Evolutionary conservation across 352 stramenopile genomes (phyloP), one percentile per base, ranked within the genome.

Genomic region (Thalassiosira livingstoniorum): DNA sequence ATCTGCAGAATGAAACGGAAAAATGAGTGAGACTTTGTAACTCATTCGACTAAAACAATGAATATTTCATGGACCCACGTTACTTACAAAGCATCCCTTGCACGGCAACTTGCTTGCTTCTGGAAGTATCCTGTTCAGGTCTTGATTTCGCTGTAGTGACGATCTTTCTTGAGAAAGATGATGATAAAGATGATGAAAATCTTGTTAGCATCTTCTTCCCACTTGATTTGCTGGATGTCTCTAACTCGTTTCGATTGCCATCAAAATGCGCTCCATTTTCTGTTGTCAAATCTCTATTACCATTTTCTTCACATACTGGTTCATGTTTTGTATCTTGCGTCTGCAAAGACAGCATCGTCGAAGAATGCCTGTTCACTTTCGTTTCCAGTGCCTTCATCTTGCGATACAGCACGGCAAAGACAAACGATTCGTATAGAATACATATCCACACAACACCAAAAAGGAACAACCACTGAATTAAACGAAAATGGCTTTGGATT

Each of bases 391-490:
- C 47, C 47, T 23, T 7, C 47, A 58, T 58, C 47, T 58, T 58
- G 11, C 47, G 11, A 27, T 58, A 27, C 11, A 58, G 47, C 47
- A 58, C 10, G 21, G 47, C 21, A 27, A 58, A 58, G 27, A 58
- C 27, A 11, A 58, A 11, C 11, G 11, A 29, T n/a, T 29, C 47
- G 47, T 58, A 58, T n/a, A 58, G n/a, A 5, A 58, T 27, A 34
- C 43, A 54, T 3, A 64, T 60, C 43, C 60, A 68, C 4, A 68
- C 37, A 13, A 45, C 4, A 21, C 60, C 60, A 68, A 68, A 68
- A 11, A 68, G 60, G 32, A 68, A 68, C 7, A 32, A 2, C 60
- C 60, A 68, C 25, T 68, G 60, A 32, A 68, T 68, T 34, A 23
- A n/a, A 25, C 32, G 60, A 53, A 68, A 68, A 27, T 45, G 13